Conservation (phyloP, 352 stramenopile genomes). For the Detonula confervacea region DNA sequence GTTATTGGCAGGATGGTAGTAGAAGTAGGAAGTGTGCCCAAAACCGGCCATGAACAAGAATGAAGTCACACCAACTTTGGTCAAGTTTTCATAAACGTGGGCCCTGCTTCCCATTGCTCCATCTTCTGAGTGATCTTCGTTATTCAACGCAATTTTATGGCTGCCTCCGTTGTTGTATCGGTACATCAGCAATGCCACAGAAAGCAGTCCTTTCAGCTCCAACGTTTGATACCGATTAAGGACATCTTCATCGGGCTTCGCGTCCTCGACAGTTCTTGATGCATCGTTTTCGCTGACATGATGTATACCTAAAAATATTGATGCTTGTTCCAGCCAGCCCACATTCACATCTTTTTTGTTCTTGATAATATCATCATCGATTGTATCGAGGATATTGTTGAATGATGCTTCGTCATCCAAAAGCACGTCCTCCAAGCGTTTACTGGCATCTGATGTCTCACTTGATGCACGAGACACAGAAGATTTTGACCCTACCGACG, state of each 20-base stretch:
- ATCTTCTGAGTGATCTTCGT: constrained; percentile 12
- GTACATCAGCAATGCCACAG: constrained; percentile 40
- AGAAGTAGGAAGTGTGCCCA: constrained; percentile 88
- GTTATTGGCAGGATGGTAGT: constrained; percentile 62
- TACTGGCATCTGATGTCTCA: constrained; percentile 23
- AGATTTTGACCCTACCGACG: background rate
- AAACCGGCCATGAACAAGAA: constrained; percentile 88
- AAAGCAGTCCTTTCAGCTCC: constrained; percentile 86
- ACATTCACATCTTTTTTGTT: constrained; percentile 7
- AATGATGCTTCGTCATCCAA: constrained; percentile 5
- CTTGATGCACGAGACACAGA: constrained; percentile 16
- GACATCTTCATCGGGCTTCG: constrained; percentile 60
- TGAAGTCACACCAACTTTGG: constrained; percentile 84
- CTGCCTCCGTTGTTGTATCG: constrained; percentile 12
- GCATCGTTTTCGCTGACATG: constrained; percentile 10
- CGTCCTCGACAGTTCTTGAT: background rate
- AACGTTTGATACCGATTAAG: constrained; percentile 87
- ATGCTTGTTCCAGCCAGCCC: constrained; percentile 10
- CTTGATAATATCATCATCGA: constrained; percentile 28
- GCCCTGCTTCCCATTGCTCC: constrained; percentile 11
- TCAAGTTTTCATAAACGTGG: constrained; percentile 87
- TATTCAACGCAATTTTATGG: background rate
- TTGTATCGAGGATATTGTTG: constrained; percentile 30
- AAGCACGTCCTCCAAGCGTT: constrained; percentile 39
- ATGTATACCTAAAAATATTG: constrained; percentile 8